Evolutionary conservation across 2,329 filamentous ascomycete species (phyloP).

Genomic region (Neospermospora avenae): DNA sequence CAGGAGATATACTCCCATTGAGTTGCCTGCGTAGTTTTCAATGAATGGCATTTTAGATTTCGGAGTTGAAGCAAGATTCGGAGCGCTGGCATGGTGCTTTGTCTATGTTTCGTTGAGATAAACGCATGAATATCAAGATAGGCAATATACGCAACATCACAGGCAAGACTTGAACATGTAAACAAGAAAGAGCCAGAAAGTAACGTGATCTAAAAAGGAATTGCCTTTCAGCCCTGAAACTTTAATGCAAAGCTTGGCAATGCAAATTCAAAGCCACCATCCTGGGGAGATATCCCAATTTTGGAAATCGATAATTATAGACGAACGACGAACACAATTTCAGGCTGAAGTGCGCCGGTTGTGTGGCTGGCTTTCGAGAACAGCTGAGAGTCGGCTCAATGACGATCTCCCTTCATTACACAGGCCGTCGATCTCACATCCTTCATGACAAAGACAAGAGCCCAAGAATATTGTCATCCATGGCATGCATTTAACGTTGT

Average conservation of each 20-base stretch:
- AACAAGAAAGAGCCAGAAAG: background rate
- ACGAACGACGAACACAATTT: background rate
- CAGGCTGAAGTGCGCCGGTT: background rate
- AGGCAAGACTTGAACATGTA: background rate
- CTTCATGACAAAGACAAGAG: background rate
- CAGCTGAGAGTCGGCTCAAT: background rate
- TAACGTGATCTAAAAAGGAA: background rate
- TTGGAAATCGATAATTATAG: background rate
- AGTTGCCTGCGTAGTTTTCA: background rate
- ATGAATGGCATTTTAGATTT: background rate
- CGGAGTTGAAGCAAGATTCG: background rate
- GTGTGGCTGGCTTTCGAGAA: background rate
- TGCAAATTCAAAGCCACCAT: background rate
- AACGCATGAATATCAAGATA: background rate
- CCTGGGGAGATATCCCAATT: background rate
- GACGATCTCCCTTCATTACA: background rate
- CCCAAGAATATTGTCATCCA: background rate
- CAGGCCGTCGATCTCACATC: background rate
- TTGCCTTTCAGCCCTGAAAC: background rate
- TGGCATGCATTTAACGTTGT: background rate
- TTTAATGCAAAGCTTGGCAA: background rate
- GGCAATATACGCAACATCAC: background rate
- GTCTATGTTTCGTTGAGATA: background rate
- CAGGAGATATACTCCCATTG: slow-evolving; percentile 1
- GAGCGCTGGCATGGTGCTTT: background rate